Evolutionary conservation across 257 asterid genomes (phyloP).

Genomic region (Lycium ferocissimum): DNA sequence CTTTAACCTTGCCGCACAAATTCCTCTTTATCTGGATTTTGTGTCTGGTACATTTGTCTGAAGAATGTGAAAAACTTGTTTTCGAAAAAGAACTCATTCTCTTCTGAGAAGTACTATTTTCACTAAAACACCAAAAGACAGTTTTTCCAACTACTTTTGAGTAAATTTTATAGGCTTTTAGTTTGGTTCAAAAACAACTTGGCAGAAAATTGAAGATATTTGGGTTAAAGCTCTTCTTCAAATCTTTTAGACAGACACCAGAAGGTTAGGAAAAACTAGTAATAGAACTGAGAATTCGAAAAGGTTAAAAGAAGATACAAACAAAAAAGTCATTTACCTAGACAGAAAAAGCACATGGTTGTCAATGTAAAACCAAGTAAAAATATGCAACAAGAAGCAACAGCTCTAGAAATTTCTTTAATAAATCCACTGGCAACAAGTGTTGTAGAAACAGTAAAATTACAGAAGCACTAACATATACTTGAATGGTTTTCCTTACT

Average conservation of each 20-base stretch:
- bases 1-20: no score
- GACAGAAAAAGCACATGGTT: background rate
- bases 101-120: background rate
- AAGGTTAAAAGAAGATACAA: no score
- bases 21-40: no score
- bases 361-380: constrained; percentile 9
- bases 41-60: no score
- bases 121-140: background rate
- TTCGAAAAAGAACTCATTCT: no score
- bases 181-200: no score
- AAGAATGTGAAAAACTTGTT: no score
- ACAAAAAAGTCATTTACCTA: background rate
- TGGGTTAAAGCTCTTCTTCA: background rate
- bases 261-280: background rate
- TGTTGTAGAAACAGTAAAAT: constrained; percentile 9
- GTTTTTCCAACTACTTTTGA: no score
- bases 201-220: no score
- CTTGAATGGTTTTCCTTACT: background rate
- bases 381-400: background rate
- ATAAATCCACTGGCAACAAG: background rate
- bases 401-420: background rate
- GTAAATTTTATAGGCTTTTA: no score
- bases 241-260: background rate
- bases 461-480: background rate
- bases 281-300: no score